Evolutionary conservation across 139 green algal genomes (phyloP), one percentile per base, ranked within the genome.

Genomic region (Raphidocelis subcapitata): DNA sequence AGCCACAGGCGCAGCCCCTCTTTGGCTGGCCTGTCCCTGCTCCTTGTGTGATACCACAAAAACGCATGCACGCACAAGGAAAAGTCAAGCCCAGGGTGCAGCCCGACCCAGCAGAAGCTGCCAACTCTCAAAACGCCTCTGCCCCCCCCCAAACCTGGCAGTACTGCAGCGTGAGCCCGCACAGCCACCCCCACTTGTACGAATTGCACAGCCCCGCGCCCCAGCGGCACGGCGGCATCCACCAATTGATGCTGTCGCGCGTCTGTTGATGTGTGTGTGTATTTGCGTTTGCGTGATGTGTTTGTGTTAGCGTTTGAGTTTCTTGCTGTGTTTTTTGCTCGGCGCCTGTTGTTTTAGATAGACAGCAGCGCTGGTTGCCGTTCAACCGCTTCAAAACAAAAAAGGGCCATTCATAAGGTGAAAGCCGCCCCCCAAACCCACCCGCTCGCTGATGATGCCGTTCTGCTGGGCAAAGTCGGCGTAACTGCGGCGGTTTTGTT

Each of bases 391-490:
- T 49, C 41, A 49, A 49, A 12, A 12, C 41, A 49, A 12, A 8
- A 49, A 12, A 49, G 41, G 8, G 41, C 12, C 41, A 49, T 20
- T 49, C 41, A 49, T 49, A 49, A 8, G 41, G 41, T 49, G 41
- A 12, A 49, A 12, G 41, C 8, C 41, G 8, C 8, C 0, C 59
- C 15, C 1, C 35, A 54, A 10, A 20, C 79, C 71, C 54, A 86
- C 69, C 29, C 26, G 35, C 75, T 93, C 28, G 49, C 54, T 60
- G 70, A 96, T 96, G 29, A 96, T 79, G 0, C 74, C 71, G 74
- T 96, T 89, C 56, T 89, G 23, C 24, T 88, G 73, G 0, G 88
- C 86, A 67, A 82, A 96, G 73, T 97, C 92, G 10, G 86, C 87
- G 76, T 96, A 97, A 0, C 41, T 49, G 41, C 41, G 41, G 41